phyloP scores from a whole-genome alignment of 2,329 filamentous ascomycete genomes.

The Cercospora sp. region DNA sequence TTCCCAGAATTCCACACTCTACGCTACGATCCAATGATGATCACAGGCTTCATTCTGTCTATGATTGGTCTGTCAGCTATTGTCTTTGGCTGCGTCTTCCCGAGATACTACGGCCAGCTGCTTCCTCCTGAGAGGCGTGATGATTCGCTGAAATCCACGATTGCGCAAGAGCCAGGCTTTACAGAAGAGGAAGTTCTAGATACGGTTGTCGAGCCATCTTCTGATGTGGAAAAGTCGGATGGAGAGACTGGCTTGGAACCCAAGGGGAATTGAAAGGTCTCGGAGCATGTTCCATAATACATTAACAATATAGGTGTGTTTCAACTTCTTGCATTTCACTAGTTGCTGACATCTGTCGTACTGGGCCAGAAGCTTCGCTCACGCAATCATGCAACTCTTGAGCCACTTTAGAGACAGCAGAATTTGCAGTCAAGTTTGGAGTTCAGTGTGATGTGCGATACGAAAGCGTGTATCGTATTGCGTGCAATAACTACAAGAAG shows the following conservation, averaged over 20 bases:
- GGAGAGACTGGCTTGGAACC: background rate
- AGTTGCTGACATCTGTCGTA: too few relatives aligned
- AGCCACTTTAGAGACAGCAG: background rate
- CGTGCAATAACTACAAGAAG: background rate
- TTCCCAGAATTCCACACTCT: constrained; percentile 53
- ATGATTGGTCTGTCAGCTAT: constrained; percentile 52
- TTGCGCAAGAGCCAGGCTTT: constrained; percentile 6
- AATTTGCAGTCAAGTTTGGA: background rate
- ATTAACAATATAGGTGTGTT: too few relatives aligned
- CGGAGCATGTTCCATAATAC: background rate
- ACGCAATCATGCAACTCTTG: background rate
- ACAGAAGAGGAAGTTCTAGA: constrained; percentile 8
- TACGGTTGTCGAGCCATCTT: constrained; percentile 9
- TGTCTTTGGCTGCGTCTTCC: constrained; percentile 46
- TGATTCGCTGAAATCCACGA: constrained; percentile 42
- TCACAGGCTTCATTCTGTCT: constrained; percentile 53
- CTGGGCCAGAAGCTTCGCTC: background rate
- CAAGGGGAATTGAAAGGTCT: background rate
- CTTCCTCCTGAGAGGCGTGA: constrained; percentile 50
- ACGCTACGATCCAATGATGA: constrained; percentile 53
- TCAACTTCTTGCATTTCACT: too few relatives aligned
- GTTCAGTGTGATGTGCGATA: background rate
- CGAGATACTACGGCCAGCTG: constrained; percentile 56
- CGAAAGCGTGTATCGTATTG: background rate
- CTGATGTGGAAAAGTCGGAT: constrained; percentile 7